These are phyloP conservation scores for Phalaenopsis aphrodite DNA, from an alignment of 106 monocot genomes.

Conservation along the genomic window DNA sequence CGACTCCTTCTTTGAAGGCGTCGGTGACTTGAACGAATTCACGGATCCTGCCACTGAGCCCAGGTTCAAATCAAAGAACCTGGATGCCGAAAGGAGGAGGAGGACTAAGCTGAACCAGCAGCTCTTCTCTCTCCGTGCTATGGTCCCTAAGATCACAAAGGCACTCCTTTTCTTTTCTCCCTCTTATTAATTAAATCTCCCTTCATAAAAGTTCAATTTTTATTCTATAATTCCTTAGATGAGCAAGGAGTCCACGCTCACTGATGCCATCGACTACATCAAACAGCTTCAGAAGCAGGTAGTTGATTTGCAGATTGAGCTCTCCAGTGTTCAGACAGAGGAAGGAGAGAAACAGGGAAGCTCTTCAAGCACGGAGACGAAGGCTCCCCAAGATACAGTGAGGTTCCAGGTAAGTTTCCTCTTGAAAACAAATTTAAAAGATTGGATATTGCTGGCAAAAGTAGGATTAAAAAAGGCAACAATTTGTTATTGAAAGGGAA, in stretches of 20 bases:
- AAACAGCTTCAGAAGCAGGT: conserved; percentile 41
- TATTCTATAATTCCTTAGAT: conserved; percentile 31
- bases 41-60: background rate
- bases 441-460: background rate
- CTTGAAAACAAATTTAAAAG: background rate
- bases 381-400: background rate
- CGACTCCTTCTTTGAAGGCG: conserved; percentile 34
- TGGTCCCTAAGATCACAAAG: conserved; percentile 93
- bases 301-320: conserved; percentile 41
- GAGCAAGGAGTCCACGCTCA: conserved; percentile 90
- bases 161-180: conserved; percentile 6
- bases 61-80: conserved; percentile 76
- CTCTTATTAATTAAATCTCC: background rate
- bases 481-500: conserved; percentile 12
- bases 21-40: background rate
- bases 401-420: conserved; percentile 25
- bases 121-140: conserved; percentile 49
- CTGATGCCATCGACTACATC: conserved; percentile 75
- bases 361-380: conserved; percentile 15
- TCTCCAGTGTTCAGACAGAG: conserved; percentile 16
- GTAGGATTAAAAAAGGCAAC: background rate
- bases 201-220: background rate
- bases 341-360: conserved; percentile 33
- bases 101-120: conserved; percentile 66
- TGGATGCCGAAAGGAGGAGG: conserved; percentile 78